Evolutionary conservation across 495 filamentous ascomycete genomes (phyloP).

Genomic region (Hypoxylon crocopeplum): DNA sequence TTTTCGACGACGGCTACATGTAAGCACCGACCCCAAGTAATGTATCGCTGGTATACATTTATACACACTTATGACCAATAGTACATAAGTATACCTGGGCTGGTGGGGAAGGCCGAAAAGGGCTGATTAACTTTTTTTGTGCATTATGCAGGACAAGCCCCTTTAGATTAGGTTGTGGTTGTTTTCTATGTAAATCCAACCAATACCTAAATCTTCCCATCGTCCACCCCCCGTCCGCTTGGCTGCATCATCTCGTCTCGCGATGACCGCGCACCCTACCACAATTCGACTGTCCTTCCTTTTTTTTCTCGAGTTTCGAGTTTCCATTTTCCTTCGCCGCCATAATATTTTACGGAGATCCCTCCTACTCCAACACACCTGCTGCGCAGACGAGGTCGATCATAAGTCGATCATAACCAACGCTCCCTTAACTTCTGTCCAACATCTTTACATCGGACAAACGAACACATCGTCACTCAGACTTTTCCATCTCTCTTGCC

Average conservation of each 20-base stretch:
- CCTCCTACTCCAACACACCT: conserved; percentile 28
- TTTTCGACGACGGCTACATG: no score
- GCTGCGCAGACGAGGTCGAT: conserved; percentile 26
- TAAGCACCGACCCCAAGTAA: no score
- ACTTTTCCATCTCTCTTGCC: background rate
- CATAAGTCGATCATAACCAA: background rate
- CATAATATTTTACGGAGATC: conserved; percentile 40
- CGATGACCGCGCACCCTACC: conserved; percentile 39
- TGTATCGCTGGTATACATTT: no score
- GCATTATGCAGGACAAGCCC: no score
- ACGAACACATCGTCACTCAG: conserved; percentile 14
- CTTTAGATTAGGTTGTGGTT: no score
- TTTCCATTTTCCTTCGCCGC: conserved; percentile 19
- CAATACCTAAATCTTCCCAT: no score
- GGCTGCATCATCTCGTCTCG: conserved; percentile 24
- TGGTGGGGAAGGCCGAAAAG: no score
- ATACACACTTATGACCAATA: no score
- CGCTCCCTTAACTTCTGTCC: conserved; percentile 22
- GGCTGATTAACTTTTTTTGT: no score
- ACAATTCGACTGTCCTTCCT: conserved; percentile 22
- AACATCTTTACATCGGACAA: background rate
- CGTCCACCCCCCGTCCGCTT: no score
- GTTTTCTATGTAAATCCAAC: no score
- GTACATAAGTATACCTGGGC: no score
- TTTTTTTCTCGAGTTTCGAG: background rate